Evolutionary conservation across 1,139 yeast genomes (phyloP).

Genomic region (Suzukiozyma palmioleophila): DNA sequence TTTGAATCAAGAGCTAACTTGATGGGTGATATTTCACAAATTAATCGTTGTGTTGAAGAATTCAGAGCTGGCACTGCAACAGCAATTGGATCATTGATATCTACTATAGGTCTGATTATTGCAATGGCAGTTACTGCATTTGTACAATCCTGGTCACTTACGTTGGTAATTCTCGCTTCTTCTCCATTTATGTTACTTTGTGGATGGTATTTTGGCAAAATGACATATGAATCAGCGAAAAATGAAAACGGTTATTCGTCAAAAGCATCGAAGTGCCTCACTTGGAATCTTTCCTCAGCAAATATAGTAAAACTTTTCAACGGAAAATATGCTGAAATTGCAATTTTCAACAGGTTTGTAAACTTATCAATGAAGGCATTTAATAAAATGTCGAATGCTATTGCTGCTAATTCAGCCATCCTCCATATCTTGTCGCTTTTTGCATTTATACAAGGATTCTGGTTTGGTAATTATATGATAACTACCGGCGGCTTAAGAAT

Average conservation of each 20-base stretch:
- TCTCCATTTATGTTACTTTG: constrained; percentile 60
- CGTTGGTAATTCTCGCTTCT: constrained; percentile 67
- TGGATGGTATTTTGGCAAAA: constrained; percentile 48
- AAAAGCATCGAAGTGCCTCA: constrained; percentile 54
- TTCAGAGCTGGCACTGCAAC: constrained; percentile 67
- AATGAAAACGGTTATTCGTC: constrained; percentile 55
- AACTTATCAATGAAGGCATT: constrained; percentile 45
- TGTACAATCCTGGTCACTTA: constrained; percentile 77
- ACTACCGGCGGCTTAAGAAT: constrained; percentile 43
- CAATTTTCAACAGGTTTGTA: constrained; percentile 37
- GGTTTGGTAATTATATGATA: constrained; percentile 78
- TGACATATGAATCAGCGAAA: constrained; percentile 47
- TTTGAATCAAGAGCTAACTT: constrained; percentile 52
- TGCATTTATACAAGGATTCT: constrained; percentile 88
- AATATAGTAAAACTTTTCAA: constrained; percentile 58
- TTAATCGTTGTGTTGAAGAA: constrained; percentile 77
- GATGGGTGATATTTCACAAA: constrained; percentile 61
- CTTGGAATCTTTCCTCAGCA: constrained; percentile 67
- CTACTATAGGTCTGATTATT: constrained; percentile 47
- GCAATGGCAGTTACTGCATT: constrained; percentile 66
- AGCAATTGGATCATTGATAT: constrained; percentile 53
- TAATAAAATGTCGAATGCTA: constrained; percentile 41
- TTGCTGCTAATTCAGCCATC: constrained; percentile 55
- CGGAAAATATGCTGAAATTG: constrained; percentile 50
- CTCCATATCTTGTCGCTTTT: constrained; percentile 55